Percentiles rank a stretch among this genome's conserved stretches.
Conservation (phyloP, 768 basidiomycete genomes). For the Lentinula detonsa region DNA sequence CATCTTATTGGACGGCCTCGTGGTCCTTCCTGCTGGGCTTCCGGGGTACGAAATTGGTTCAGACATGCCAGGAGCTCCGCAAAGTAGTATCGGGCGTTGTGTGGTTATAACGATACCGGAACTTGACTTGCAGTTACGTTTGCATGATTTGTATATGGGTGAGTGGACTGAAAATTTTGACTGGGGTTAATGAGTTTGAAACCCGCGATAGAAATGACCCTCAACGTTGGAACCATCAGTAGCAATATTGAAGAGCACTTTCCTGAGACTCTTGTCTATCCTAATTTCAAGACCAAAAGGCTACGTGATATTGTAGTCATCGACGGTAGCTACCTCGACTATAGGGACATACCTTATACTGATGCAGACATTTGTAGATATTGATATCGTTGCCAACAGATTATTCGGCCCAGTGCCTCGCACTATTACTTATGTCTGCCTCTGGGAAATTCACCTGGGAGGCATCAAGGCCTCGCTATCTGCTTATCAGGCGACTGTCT, state of each 20-base stretch:
- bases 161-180: slow-evolving; percentile 12
- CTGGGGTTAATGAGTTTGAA: neutral
- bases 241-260: slow-evolving; percentile 45
- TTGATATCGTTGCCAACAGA: slow-evolving; percentile 78
- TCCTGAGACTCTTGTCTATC: slow-evolving; percentile 32
- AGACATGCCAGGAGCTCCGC: slow-evolving; percentile 6
- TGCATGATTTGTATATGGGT: slow-evolving; percentile 92
- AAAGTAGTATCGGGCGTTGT: slow-evolving; percentile 43
- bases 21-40: slow-evolving; percentile 63
- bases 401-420: slow-evolving; percentile 87
- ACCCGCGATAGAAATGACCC: slow-evolving; percentile 57
- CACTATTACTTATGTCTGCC: slow-evolving; percentile 81
- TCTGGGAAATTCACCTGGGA: slow-evolving; percentile 87
- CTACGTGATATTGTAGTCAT: slow-evolving; percentile 39
- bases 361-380: slow-evolving; percentile 34
- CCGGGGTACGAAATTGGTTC: slow-evolving; percentile 47
- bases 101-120: slow-evolving; percentile 57
- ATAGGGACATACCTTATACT: neutral
- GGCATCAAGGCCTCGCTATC: slow-evolving; percentile 50
- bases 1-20: slow-evolving; percentile 40
- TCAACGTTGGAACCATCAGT: slow-evolving; percentile 61
- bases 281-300: slow-evolving; percentile 11
- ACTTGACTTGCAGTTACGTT: slow-evolving; percentile 68
- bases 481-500: slow-evolving; percentile 42
- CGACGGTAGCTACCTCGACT: slow-evolving; percentile 27